Conservation (phyloP, 1,284 basidiomycete species). For the Mycena sp. region DNA sequence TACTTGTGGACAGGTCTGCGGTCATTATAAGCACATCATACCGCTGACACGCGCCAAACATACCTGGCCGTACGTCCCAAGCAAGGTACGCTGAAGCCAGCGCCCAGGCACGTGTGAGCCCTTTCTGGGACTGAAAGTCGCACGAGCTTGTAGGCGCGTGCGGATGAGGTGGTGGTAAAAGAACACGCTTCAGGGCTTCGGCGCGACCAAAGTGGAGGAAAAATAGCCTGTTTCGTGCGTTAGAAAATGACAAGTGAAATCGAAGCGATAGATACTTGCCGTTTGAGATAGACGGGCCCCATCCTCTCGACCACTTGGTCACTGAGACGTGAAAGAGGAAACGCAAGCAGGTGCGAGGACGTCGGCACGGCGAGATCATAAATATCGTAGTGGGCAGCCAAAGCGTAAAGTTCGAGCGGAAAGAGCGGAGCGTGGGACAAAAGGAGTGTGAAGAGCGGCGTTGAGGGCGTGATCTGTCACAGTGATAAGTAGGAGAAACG, state of each 20-base stretch:
- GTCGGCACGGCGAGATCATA: slow-evolving; percentile 49
- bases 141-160: slow-evolving; percentile 66
- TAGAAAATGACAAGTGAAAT: neutral
- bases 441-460: slow-evolving; percentile 48
- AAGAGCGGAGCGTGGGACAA: slow-evolving; percentile 49
- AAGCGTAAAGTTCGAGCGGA: slow-evolving; percentile 52
- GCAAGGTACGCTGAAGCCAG: slow-evolving; percentile 72
- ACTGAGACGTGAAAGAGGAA: slow-evolving; percentile 47
- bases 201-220: slow-evolving; percentile 63
- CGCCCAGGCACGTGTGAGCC: slow-evolving; percentile 70
- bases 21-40: neutral
- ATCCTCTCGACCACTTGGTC: slow-evolving; percentile 53
- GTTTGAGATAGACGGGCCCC: slow-evolving; percentile 63
- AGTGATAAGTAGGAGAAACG: slow-evolving; percentile 15
- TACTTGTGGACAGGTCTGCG: slow-evolving; percentile 65
- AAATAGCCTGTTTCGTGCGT: slow-evolving; percentile 49
- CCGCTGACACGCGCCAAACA: slow-evolving; percentile 18
- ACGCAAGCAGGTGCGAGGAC: slow-evolving; percentile 52
- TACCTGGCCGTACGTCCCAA: slow-evolving; percentile 75
- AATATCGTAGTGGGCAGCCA: slow-evolving; percentile 51
- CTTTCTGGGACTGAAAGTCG: slow-evolving; percentile 70
- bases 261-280: slow-evolving; percentile 29
- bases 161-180: slow-evolving; percentile 67
- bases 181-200: slow-evolving; percentile 59
- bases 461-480: slow-evolving; percentile 47